A percentile compares a stretch with the other conserved stretches of the same genome.
These are phyloP conservation scores for Cornus controversa DNA, from an alignment of 148 eudicot species.

Conservation along the genomic window DNA sequence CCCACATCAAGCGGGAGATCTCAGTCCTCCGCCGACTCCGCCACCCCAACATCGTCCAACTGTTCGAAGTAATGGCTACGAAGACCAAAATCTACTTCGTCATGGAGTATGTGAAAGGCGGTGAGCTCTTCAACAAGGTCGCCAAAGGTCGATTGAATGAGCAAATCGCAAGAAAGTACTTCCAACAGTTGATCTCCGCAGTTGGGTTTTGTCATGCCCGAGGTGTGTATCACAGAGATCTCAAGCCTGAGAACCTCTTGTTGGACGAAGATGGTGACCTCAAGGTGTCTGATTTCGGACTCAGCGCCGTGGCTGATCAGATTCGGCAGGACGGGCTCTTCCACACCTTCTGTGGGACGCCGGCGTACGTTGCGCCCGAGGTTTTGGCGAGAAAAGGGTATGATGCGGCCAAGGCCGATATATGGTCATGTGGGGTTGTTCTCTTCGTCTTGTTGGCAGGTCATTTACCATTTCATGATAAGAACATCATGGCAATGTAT, in stretches of 20 bases:
- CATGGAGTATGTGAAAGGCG: constrained; percentile 62
- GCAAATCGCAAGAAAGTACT: constrained; percentile 54
- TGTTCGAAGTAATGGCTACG: constrained; percentile 68
- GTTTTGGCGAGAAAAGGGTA: constrained; percentile 52
- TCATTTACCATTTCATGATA: constrained; percentile 56
- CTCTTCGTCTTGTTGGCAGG: constrained; percentile 65
- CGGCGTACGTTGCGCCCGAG: constrained; percentile 68
- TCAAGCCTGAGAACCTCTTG: constrained; percentile 58
- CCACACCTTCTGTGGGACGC: constrained; percentile 66
- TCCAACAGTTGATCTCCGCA: constrained; percentile 56
- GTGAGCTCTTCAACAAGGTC: constrained; percentile 60
- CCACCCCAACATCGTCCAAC: constrained; percentile 63
- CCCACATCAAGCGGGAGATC: constrained; percentile 61
- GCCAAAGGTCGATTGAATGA: constrained; percentile 55
- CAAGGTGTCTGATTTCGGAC: constrained; percentile 65
- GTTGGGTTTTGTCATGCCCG: constrained; percentile 62
- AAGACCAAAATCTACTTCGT: constrained; percentile 60
- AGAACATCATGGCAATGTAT: constrained; percentile 55
- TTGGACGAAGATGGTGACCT: constrained; percentile 57
- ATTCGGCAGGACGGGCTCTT: constrained; percentile 54
- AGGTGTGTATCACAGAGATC: constrained; percentile 60
- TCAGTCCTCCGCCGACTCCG: constrained; percentile 50
- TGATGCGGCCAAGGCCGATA: constrained; percentile 53
- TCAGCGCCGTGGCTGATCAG: constrained; percentile 55
- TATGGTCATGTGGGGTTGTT: constrained; percentile 62